Percentiles rank a stretch among this genome's conserved stretches.
Conservation (phyloP, 306 rosid species). For the Ormosia semicastrata region DNA sequence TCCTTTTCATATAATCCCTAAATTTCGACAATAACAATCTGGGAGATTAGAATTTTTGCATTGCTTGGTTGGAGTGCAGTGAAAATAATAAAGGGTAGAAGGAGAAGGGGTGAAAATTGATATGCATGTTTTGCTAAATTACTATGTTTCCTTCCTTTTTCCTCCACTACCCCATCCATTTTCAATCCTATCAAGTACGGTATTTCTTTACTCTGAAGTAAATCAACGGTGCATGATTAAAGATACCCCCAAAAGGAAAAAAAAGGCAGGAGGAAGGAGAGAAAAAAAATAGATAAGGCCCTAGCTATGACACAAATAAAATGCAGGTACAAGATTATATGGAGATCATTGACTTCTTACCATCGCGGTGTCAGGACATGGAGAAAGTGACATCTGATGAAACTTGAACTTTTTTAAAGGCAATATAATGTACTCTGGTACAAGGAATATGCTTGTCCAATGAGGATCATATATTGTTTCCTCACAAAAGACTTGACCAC, state of each 20-base stretch:
- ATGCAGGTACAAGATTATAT: background rate
- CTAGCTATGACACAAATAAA: background rate
- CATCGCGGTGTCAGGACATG: constrained; percentile 3
- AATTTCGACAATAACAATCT: background rate
- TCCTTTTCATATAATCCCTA: background rate
- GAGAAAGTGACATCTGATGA: constrained; percentile 10
- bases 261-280: background rate
- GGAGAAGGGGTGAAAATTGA: background rate
- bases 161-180: constrained; percentile 9
- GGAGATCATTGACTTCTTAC: constrained; percentile 6
- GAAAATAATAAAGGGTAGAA: constrained; percentile 4
- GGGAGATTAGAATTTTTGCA: background rate
- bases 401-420: background rate
- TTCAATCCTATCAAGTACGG: background rate
- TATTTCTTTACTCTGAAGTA: constrained; percentile 13
- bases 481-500: background rate
- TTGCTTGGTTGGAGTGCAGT: background rate
- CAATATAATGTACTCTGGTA: background rate
- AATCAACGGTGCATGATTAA: constrained; percentile 13
- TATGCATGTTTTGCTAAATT: background rate
- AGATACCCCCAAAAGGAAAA: background rate
- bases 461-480: background rate
- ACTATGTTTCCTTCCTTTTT: constrained; percentile 9
- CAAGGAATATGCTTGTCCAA: constrained; percentile 23
- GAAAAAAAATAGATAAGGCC: background rate